These are phyloP conservation scores for Sicyos baderoa DNA, from an alignment of 306 rosid species.

Conservation along the genomic window DNA sequence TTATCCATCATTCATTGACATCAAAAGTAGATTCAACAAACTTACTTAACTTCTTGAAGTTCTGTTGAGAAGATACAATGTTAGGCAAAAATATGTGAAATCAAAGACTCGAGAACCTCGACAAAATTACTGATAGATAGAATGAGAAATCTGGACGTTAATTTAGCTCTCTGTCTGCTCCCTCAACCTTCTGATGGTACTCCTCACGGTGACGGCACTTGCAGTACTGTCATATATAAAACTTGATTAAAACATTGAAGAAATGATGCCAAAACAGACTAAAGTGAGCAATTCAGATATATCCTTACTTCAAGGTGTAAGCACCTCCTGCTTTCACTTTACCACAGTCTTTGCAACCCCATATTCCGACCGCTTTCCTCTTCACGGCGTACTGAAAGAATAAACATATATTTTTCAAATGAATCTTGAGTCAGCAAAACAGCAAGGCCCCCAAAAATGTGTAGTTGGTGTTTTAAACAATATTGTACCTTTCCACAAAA, in stretches of 20 bases:
- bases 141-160: neutral
- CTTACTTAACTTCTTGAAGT: neutral
- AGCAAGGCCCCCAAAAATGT: too few species aligned
- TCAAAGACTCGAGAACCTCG: neutral
- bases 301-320: conserved; percentile 49
- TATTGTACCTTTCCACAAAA: conserved; percentile 25
- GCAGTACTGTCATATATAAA: conserved; percentile 34
- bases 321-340: conserved; percentile 87
- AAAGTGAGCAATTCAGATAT: neutral
- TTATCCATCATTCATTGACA: neutral
- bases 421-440: neutral
- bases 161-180: conserved; percentile 69
- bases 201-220: conserved; percentile 66
- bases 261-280: too few species aligned
- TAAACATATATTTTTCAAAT: too few species aligned
- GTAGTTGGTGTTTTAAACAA: neutral
- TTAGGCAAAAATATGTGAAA: neutral
- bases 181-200: conserved; percentile 73
- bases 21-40: neutral
- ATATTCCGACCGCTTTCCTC: conserved; percentile 74
- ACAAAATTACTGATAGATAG: neutral
- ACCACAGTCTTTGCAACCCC: conserved; percentile 90
- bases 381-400: conserved; percentile 52
- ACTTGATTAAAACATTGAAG: neutral
- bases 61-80: conserved; percentile 1